Percentiles rank a stretch among this genome's conserved stretches.
These are phyloP conservation scores for Delphinella strobiligena DNA, from an alignment of 2,329 filamentous ascomycete genomes.

Conservation along the genomic window DNA sequence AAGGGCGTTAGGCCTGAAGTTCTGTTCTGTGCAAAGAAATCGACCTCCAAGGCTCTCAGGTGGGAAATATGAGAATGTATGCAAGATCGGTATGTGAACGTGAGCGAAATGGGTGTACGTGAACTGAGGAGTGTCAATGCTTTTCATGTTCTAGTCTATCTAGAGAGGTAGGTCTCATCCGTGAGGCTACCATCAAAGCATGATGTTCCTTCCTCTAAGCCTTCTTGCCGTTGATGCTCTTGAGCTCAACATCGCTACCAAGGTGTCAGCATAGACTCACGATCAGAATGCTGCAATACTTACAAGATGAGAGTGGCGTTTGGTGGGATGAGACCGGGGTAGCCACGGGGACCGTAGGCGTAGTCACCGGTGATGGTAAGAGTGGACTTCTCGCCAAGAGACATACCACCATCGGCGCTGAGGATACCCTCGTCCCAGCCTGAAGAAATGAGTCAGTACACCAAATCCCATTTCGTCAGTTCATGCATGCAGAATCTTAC, in stretches of 20 bases:
- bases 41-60: no score
- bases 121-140: no score
- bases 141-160: no score
- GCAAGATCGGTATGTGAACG: no score
- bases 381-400: conserved; percentile 77
- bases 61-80: no score
- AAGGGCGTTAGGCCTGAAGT: no score
- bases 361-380: conserved; percentile 66
- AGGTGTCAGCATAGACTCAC: conserved; percentile 5
- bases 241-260: conserved; percentile 55
- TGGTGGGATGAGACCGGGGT: conserved; percentile 64
- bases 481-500: no score
- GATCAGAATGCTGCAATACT: conserved; percentile 27
- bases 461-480: no score
- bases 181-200: not conserved
- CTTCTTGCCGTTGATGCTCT: conserved; percentile 45
- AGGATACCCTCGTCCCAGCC: conserved; percentile 58
- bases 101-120: no score
- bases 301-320: conserved; percentile 74
- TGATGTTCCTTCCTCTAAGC: conserved; percentile 16
- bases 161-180: not conserved
- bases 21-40: no score
- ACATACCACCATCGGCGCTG: conserved; percentile 50
- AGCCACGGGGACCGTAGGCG: conserved; percentile 56
- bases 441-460: conserved; percentile 13